phyloP scores from a whole-genome alignment of 306 rosid genomes.

The Leucaena leucocephala region DNA sequence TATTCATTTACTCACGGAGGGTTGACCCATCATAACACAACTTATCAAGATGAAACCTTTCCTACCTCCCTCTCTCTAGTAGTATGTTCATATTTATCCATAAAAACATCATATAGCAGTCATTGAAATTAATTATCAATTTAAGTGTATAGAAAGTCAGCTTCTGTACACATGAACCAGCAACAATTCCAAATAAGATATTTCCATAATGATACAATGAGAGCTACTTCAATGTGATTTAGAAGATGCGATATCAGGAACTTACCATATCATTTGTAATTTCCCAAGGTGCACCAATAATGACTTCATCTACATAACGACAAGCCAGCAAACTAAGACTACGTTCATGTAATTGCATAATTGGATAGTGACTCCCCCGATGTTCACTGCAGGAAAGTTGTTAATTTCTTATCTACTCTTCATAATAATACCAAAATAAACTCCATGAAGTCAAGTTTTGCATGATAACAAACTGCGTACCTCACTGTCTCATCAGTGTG shows the following conservation, averaged over 20 bases:
- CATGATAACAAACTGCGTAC: slow-evolving; percentile 46
- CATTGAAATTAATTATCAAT: not conserved
- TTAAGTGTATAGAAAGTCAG: slow-evolving; percentile 20
- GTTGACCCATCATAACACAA: not conserved
- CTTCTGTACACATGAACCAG: slow-evolving; percentile 19
- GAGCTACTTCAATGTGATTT: slow-evolving; percentile 16
- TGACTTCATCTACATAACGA: slow-evolving; percentile 94
- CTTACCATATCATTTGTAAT: slow-evolving; percentile 91
- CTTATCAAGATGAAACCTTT: not conserved
- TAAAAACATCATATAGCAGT: slow-evolving; percentile 2
- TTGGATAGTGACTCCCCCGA: slow-evolving; percentile 79
- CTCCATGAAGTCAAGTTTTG: not conserved
- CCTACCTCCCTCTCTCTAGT: not conserved
- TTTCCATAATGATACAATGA: not conserved
- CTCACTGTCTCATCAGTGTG: slow-evolving; percentile 84
- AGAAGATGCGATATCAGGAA: slow-evolving; percentile 20
- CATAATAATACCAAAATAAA: slow-evolving; percentile 19
- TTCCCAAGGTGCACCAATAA: slow-evolving; percentile 96
- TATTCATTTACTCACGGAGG: not conserved
- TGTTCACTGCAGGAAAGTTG: slow-evolving; percentile 58
- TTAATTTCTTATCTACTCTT: slow-evolving; percentile 28
- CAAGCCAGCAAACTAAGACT: slow-evolving; percentile 95
- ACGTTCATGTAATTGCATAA: slow-evolving; percentile 96
- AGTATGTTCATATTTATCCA: not conserved
- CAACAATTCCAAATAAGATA: slow-evolving; percentile 12